Percentiles rank a stretch among this genome's conserved stretches.
phyloP scores from a whole-genome alignment of 495 filamentous ascomycete species.

The Lichenothelia convexa region DNA sequence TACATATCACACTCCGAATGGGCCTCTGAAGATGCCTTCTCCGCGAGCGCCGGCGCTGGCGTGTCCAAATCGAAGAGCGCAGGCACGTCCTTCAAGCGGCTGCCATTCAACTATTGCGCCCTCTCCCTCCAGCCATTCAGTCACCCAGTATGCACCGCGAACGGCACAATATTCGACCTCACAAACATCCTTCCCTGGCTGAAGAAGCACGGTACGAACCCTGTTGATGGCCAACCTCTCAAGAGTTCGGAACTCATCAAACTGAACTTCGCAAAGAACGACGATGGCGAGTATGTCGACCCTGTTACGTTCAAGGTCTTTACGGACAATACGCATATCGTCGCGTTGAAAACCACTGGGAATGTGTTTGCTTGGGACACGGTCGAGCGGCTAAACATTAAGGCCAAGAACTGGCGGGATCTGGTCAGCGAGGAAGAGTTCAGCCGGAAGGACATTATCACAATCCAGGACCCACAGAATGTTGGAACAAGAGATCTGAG shows the following conservation, averaged over 20 bases:
- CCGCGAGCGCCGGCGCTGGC: conserved; percentile 54
- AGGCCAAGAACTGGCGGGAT: conserved; percentile 92
- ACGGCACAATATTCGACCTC: conserved; percentile 24
- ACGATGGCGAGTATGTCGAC: conserved; percentile 81
- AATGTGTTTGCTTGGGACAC: conserved; percentile 97
- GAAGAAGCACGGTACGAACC: conserved; percentile 79
- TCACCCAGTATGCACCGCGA: conserved; percentile 24
- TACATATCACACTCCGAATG: conserved; percentile 91
- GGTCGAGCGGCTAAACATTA: conserved; percentile 85
- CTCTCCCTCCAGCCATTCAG: conserved; percentile 70
- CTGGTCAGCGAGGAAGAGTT: conserved; percentile 80
- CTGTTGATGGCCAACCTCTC: conserved; percentile 63
- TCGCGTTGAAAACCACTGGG: conserved; percentile 69
- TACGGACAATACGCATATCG: conserved; percentile 94
- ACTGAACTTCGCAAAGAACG: conserved; percentile 82
- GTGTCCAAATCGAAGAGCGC: conserved; percentile 31
- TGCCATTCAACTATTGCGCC: conserved; percentile 97
- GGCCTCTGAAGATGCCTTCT: conserved; percentile 76
- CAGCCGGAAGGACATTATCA: conserved; percentile 81
- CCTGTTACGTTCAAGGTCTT: conserved; percentile 94
- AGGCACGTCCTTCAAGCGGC: conserved; percentile 57
- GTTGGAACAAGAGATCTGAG: conserved; percentile 65
- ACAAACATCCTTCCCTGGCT: conserved; percentile 53
- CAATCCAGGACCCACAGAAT: conserved; percentile 91
- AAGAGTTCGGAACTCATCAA: conserved; percentile 72